Percentiles rank a stretch among this genome's conserved stretches.
Evolutionary conservation across 192 early-diverging fungal species (phyloP).

Genomic region (Backusella tuberculispora): DNA sequence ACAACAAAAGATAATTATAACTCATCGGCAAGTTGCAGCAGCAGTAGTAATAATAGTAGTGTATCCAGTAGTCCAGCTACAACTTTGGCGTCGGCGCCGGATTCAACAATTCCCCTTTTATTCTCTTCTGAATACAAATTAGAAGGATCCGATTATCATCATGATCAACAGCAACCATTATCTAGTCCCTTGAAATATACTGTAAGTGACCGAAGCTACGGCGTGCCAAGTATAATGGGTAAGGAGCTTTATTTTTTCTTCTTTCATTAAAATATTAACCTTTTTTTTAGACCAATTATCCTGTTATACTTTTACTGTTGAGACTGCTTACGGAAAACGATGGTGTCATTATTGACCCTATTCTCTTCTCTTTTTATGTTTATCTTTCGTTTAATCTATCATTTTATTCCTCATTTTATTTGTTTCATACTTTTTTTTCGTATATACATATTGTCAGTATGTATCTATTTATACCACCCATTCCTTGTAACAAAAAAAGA

Average conservation of each 20-base stretch:
- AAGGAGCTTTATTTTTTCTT: neutral
- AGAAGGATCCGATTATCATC: neutral
- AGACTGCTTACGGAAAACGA: conserved; percentile 11
- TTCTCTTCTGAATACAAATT: neutral
- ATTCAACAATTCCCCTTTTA: neutral
- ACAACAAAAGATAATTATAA: neutral
- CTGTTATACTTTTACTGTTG: conserved; percentile 15
- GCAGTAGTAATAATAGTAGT: neutral
- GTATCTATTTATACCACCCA: neutral
- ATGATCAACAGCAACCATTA: neutral
- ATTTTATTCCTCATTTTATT: neutral
- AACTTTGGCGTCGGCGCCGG: neutral
- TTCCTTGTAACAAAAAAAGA: conserved; percentile 9
- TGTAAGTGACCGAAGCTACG: neutral
- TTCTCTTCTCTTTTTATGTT: neutral
- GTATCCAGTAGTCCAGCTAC: neutral
- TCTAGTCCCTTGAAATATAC: neutral
- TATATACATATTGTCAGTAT: neutral
- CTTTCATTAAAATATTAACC: neutral
- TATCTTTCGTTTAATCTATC: neutral
- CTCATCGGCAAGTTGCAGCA: conserved; percentile 4
- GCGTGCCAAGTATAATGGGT: conserved; percentile 8
- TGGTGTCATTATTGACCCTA: neutral
- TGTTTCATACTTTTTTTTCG: neutral
- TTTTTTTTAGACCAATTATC: conserved; percentile 17